Evolutionary conservation across 2,329 filamentous ascomycete genomes (phyloP), one percentile per base, ranked within the genome.

Genomic region (Sordariomycetes sp.): DNA sequence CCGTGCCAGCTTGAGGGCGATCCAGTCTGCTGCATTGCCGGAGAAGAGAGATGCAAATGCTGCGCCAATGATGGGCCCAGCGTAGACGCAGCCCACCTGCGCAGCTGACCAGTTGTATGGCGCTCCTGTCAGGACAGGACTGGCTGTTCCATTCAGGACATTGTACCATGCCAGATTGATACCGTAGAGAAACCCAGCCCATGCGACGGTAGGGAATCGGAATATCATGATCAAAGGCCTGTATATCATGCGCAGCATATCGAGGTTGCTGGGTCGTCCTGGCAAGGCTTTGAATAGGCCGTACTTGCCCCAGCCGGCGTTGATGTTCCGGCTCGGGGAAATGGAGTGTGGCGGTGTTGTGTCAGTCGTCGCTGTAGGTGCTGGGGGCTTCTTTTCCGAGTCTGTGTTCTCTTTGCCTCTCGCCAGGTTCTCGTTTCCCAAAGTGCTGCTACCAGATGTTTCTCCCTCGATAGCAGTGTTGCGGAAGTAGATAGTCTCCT

Each of bases 401-500:
- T n/a, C 23, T n/a, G 9, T 25, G 23, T 25, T 25, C 23, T 9
- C n/a, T 25, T 25, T 25, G 9, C 24, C 32, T 26, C 21, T 6
- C n/a, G 29, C 8, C n/a, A 21, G 29, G 26, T 54, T 50, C 3
- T 54, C 38, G 38, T 48, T 19, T 18, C n/a, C 16, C 18, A 8
- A 17, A n/a, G 8, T 17, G 8, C 12, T 31, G 29, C 15, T 20
- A n/a, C 5, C 16, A 20, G 14, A 11, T 16, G 29, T 19, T 9
- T 31, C 23, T 24, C n/a, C n/a, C 15, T 33, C 14, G 11, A 11
- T 19, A 12, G 16, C 21, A 14, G 21, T 16, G 21, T 33, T 23
- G 14, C 66, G 57, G 28, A 61, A 52, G 42, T 77, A 79, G 11
- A 66, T 65, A 6, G 72, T 73, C 46, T 79, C 74, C 41, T 78